Evolutionary conservation across 495 filamentous ascomycete genomes (phyloP), one percentile per base, ranked within the genome.

Genomic region (Penicillium lividum): DNA sequence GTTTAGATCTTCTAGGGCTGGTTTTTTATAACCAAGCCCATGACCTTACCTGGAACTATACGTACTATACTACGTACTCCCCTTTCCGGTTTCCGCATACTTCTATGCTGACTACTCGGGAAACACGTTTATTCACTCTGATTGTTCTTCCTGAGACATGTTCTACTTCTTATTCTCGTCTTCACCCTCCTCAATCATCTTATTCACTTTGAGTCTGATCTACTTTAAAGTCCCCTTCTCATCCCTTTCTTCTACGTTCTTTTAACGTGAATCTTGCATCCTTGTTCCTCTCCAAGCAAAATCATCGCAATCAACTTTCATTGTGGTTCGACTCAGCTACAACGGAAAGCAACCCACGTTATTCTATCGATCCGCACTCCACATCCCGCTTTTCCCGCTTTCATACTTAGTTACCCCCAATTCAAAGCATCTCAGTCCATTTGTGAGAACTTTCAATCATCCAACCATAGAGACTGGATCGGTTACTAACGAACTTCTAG

Each of bases 401-500:
- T 22, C 7, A 28, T 13, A 36, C n/a, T 25, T 36, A 13, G 7
- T 2, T 10, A 13, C 33, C 13, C 31, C 29, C 10, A 51, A 22
- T 40, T 40, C 15, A 16, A 5, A 16, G 15, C 13, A 40, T n/a
- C 15, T 7, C n/a, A 2, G 38, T 5, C 4, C 13, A 40, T 40
- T 25, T 40, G 56, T 63, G 61, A 58, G 53, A 33, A 53, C 22
- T 22, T 22, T 22, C 22, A 51, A 53, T n/a, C 18, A 4, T 16
- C 6, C 7, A 36, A 46, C 28, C 5, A 43, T 25, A 47, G 34
- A 29, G 22, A 3, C 46, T 51, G 31, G 54, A 53, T 59, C 29
- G 51, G 58, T 63, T 25, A 60, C 64, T 69, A 61, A 69, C 59
- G 22, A 22, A 2, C 22, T 22, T 22, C 22, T 42, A 18, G 34